A percentile compares a stretch with the other conserved stretches of the same genome.
These are phyloP conservation scores for Magnaporthiopsis rhizophila DNA, from an alignment of 2,329 filamentous ascomycete genomes.

Conservation along the genomic window DNA sequence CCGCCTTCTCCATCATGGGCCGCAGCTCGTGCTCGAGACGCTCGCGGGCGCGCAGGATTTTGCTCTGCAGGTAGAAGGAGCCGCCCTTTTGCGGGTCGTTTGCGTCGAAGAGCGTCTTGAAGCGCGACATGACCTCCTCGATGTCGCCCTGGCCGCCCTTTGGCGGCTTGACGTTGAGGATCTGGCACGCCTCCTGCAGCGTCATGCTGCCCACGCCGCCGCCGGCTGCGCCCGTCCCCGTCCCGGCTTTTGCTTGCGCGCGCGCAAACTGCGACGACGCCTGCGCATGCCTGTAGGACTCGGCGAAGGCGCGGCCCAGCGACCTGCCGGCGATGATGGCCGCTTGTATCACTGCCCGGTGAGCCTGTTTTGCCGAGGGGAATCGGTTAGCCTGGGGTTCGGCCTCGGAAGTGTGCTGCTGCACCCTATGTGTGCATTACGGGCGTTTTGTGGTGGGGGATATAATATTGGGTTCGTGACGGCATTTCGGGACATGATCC, in stretches of 20 bases:
- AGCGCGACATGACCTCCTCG: conserved; percentile 73
- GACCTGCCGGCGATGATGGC: conserved; percentile 86
- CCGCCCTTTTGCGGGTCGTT: conserved; percentile 95
- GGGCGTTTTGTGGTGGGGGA: background rate
- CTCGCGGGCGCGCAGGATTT: conserved; percentile 84
- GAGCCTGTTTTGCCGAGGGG: conserved; percentile 55
- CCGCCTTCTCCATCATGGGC: conserved; percentile 60
- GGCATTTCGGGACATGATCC: no score
- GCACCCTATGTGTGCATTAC: no score
- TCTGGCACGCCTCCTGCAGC: conserved; percentile 93
- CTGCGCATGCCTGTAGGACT: conserved; percentile 92
- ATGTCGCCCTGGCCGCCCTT: conserved; percentile 63
- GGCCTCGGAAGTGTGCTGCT: background rate
- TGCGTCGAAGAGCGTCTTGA: conserved; percentile 89
- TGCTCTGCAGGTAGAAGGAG: conserved; percentile 97
- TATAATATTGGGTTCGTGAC: background rate
- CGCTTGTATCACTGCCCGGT: conserved; percentile 90
- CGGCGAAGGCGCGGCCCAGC: conserved; percentile 83
- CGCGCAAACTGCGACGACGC: conserved; percentile 77
- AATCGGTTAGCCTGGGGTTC: background rate
- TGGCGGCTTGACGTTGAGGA: conserved; percentile 90
- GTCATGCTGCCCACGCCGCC: conserved; percentile 73
- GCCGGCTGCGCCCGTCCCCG: conserved; percentile 38
- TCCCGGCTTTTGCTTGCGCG: conserved; percentile 53
- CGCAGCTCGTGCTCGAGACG: conserved; percentile 81